phyloP scores from a whole-genome alignment of 1,139 yeast species.

The Suhomyces anneliseae region DNA sequence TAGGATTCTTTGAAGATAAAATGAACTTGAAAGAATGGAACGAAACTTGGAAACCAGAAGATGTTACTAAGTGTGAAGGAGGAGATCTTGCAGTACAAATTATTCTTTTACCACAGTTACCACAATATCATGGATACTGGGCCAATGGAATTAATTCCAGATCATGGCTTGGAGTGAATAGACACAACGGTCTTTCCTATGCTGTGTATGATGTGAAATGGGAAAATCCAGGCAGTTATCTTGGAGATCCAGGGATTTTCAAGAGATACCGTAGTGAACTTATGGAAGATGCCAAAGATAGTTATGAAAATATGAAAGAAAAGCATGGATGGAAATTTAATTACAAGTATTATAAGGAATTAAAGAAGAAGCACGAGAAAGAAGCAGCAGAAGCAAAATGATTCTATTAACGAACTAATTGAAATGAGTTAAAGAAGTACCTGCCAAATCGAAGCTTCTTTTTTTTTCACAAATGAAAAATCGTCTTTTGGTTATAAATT shows the following conservation, averaged over 20 bases:
- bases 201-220: constrained; percentile 58
- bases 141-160: constrained; percentile 74
- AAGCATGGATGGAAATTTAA: constrained; percentile 38
- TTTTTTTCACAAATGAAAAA: too few relatives aligned
- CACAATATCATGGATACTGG: constrained; percentile 59
- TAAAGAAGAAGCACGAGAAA: constrained; percentile 23
- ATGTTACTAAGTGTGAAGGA: constrained; percentile 18
- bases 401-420: too few relatives aligned
- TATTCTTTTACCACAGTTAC: constrained; percentile 66
- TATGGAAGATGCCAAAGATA: constrained; percentile 24
- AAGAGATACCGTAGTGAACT: constrained; percentile 32
- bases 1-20: constrained; percentile 54
- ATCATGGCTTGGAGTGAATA: constrained; percentile 53
- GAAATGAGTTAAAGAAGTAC: too few relatives aligned
- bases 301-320: constrained; percentile 15
- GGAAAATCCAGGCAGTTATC: constrained; percentile 38
- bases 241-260: constrained; percentile 29
- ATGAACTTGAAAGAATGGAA: constrained; percentile 39
- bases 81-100: constrained; percentile 71
- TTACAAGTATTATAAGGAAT: constrained; percentile 25
- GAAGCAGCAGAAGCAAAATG: background rate
- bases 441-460: too few relatives aligned
- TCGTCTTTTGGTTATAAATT: too few relatives aligned
- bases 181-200: constrained; percentile 70
- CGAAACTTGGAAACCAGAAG: constrained; percentile 29